Conservation (phyloP, 176 grass and related monocot genomes). For the Paspalum vaginatum region DNA sequence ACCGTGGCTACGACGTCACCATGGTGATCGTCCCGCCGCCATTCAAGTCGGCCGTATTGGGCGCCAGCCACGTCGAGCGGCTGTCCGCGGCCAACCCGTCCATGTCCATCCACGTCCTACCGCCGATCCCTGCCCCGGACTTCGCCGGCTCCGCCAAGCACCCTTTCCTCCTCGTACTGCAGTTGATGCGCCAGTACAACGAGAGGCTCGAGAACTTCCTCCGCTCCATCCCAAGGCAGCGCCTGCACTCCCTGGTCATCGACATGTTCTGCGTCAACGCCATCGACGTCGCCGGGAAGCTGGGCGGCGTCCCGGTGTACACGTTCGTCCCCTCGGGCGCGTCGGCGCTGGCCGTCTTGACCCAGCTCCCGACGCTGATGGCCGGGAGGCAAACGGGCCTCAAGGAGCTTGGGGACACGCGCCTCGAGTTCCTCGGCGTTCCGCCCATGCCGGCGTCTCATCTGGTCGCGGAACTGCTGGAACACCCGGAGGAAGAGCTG, state of each 20-base stretch:
- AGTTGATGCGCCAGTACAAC: constrained; percentile 10
- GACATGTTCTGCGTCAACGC: constrained; percentile 61
- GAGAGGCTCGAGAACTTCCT: constrained; percentile 27
- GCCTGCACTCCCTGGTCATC: constrained; percentile 47
- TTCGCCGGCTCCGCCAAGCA: background rate
- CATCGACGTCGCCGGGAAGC: constrained; percentile 12
- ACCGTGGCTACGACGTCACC: constrained; percentile 37
- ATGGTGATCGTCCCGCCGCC: constrained; percentile 25
- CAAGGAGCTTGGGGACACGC: constrained; percentile 29
- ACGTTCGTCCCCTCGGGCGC: constrained; percentile 2
- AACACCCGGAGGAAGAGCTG: constrained; percentile 34
- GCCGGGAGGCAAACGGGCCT: background rate
- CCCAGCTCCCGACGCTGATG: background rate
- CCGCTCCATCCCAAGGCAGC: background rate
- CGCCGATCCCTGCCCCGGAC: background rate
- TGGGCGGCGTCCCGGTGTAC: constrained; percentile 10
- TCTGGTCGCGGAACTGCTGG: constrained; percentile 8
- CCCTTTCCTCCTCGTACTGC: constrained; percentile 14
- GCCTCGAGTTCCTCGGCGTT: constrained; percentile 17
- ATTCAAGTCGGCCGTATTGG: background rate
- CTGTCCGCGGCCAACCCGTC: constrained; percentile 38
- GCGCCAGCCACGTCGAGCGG: constrained; percentile 24
- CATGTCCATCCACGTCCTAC: constrained; percentile 51
- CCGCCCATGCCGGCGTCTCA: constrained; percentile 31
- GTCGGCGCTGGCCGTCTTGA: background rate